Conservation (phyloP, 345 rosid species). For the Eucalyptus pumila region DNA sequence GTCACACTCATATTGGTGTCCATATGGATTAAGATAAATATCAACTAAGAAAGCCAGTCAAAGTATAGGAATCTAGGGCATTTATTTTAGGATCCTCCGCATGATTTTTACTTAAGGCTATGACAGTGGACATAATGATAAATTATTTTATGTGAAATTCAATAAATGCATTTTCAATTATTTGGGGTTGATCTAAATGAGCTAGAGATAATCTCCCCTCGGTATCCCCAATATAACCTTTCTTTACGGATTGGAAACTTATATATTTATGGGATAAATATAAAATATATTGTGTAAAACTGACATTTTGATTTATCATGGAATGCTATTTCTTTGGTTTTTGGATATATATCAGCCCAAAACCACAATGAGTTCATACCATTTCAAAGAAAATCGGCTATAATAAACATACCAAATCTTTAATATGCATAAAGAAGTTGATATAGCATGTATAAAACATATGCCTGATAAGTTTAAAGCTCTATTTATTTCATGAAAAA, state of each 20-base stretch:
- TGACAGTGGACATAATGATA: neutral
- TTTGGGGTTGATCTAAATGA: neutral
- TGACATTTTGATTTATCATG: neutral
- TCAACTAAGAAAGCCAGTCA: neutral
- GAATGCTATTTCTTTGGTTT: no score
- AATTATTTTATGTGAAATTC: neutral
- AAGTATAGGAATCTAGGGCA: neutral
- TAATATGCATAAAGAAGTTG: neutral
- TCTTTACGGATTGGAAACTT: neutral
- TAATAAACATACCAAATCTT: neutral
- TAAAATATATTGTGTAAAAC: no score
- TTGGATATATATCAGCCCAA: neutral
- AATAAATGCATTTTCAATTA: neutral
- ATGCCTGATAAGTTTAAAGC: neutral
- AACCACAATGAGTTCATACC: neutral
- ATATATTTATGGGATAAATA: no score
- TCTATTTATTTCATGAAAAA: rapidly evolving
- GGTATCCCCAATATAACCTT: neutral
- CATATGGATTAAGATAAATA: neutral
- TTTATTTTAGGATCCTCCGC: neutral
- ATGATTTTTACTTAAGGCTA: neutral
- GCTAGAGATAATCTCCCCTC: neutral
- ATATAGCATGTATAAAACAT: no score
- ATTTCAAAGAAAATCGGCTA: no score
- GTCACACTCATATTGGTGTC: neutral